Base-by-base conservation (phyloP, 257 asterid genomes). In the Thymus quinquecostatus region DNA sequence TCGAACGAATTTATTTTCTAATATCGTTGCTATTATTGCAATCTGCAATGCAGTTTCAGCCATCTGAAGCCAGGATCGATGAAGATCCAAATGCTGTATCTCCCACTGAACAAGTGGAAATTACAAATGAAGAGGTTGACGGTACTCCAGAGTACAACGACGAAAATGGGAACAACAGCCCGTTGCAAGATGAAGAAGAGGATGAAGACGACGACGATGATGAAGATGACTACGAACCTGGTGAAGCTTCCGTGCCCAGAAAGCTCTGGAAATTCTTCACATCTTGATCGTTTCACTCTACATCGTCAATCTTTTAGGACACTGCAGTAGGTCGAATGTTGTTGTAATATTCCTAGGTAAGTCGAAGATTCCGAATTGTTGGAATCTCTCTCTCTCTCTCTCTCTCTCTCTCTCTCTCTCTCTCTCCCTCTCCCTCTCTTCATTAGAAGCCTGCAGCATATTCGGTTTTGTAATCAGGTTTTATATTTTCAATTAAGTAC, bases 241-340 rank as follows among this genome's bases (percentile, higher is more conserved):
- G 89, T 66, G 89, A 88, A 75, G 83, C 73, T 6, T 88, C 98
- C 4, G 67, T 89, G 6, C 66, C 89, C 49, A 86, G 60, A 76
- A 89, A 89, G 86, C 70, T 92, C 29, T 92, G 98, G 98, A 89
- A 85, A 41, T 92, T 92, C 77, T 86, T 92, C 73, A 92, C 96
- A 45, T 82, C 96, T 6, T 67, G 14, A 3, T 53, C 28, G 32
- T 64, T 27, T 40, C 14, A 12, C 47, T 9, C 55, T 54, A 64
- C 10, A 6, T 57, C 57, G 33, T 69, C 38, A 3, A 73, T 10
- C 4, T 79, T 28, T 13, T 71, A 63, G 70, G 68, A 59, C 21
- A 21, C 32, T 44, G 50, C 60, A 62, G 76, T 49, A 12, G 44
- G 30, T 29, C 45, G 44, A 34, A 29, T 40, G 67, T 59, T 59